Evolutionary conservation across 169 alveolate species (phyloP), one percentile per base, ranked within the genome.

Genomic region (Ichthyophthirius multifiliis): DNA sequence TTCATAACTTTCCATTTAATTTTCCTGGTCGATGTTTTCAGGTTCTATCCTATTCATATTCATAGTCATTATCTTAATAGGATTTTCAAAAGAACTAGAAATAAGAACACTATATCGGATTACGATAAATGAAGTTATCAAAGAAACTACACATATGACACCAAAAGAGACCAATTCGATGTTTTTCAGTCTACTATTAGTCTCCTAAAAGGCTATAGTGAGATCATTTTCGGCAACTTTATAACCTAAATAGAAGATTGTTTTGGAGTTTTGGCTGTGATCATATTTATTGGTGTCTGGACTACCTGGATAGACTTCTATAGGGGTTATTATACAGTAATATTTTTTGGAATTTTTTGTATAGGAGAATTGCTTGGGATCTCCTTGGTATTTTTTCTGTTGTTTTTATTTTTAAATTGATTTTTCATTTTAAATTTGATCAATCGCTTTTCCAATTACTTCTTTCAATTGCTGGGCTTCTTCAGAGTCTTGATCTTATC

Each of bases 1-100:
- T 16, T 65, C 43, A 78, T 78, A 78, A 64, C 73, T 65, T 32
- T 78, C 78, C 23, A 39, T 32, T 55, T 55, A 23, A 16, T 55
- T 39, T 55, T 55, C 71, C 31, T 55, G 31, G 39, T 55, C 71
- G 1, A 55, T 27, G 12, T 55, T 13, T 27, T 55, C 71, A 55
- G 71, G 71, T n/a, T 55, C 71, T 1, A 55, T 55, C 31, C 31
- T 39, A 27, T 34, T 27, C 71, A 55, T 55, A 10, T 27, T n/a
- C 23, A 34, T 34, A 3, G 71, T 27, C 71, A 55, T 55, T 4
- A 39, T 55, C 6, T 27, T 55, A 6, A 55, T 55, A 55, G 71
- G 71, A 9, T 23, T 55, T 55, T 55, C 13, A 18, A 55, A 55
- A 4, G 71, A 55, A 27, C 31, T 27, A 27, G 71, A 55, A 4